Percentiles rank a stretch among this genome's conserved stretches.
Evolutionary conservation across 139 green algal genomes (phyloP).

Genomic region (Parachlorella kessleri): DNA sequence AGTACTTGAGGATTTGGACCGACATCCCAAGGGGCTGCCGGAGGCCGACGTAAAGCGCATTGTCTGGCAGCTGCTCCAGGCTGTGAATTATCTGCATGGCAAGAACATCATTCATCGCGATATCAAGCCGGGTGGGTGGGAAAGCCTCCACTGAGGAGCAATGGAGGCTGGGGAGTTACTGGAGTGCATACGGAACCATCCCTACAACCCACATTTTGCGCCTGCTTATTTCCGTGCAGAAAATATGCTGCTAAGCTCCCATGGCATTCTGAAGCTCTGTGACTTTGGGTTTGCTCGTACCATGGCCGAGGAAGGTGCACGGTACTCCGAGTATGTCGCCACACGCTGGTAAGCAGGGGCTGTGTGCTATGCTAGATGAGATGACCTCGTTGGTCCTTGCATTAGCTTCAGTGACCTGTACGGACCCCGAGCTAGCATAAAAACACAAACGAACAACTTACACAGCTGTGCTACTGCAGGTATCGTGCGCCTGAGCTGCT

Average conservation of each 20-base stretch:
- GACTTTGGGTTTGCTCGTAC: constrained; percentile 94
- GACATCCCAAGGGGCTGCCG: constrained; percentile 11
- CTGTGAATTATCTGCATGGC: constrained; percentile 24
- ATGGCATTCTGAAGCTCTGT: constrained; percentile 88
- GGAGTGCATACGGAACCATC: no score
- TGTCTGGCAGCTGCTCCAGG: constrained; percentile 31
- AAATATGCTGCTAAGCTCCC: constrained; percentile 85
- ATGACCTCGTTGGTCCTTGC: no score
- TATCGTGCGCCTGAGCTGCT: constrained; percentile 93
- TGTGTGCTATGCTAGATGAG: no score
- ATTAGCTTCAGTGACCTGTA: no score
- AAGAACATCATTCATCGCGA: constrained; percentile 72
- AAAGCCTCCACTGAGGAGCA: neutral
- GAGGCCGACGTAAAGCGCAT: constrained; percentile 10
- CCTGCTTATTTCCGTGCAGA: constrained; percentile 37
- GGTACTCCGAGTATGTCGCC: constrained; percentile 93
- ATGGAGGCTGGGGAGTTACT: no score
- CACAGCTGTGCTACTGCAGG: neutral
- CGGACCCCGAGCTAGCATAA: no score
- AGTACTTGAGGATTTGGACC: constrained; percentile 35
- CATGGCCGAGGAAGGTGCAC: constrained; percentile 40
- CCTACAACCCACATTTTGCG: neutral
- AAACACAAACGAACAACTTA: no score
- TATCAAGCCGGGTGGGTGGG: constrained; percentile 69
- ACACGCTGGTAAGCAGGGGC: constrained; percentile 79